These are phyloP conservation scores for Onygena corvina DNA, from an alignment of 2,329 filamentous ascomycete species.

Conservation along the genomic window DNA sequence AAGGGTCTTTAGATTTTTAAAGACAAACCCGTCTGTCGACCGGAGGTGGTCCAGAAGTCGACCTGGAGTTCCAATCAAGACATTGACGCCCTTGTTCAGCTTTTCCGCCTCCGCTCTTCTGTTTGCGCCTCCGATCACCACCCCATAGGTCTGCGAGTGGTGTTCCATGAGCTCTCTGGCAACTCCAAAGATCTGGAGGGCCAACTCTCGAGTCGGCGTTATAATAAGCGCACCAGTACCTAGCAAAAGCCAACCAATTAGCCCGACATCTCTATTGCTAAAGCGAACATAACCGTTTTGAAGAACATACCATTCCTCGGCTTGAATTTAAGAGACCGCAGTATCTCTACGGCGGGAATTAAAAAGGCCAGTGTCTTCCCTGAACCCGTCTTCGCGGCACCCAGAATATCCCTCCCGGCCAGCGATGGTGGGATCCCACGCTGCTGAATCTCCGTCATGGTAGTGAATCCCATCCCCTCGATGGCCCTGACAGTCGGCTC, in stretches of 20 bases:
- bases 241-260: conserved; percentile 13
- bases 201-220: conserved; percentile 84
- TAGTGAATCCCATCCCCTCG: conserved; percentile 81
- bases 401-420: conserved; percentile 82
- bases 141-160: conserved; percentile 90
- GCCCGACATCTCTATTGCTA: background rate
- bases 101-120: conserved; percentile 84
- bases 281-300: background rate
- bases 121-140: conserved; percentile 93
- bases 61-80: conserved; percentile 87
- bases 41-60: conserved; percentile 86
- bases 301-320: conserved; percentile 58
- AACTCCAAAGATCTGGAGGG: conserved; percentile 91
- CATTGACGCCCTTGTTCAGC: conserved; percentile 83
- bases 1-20: conserved; percentile 84
- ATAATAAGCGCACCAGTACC: conserved; percentile 82
- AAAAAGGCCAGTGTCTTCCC: conserved; percentile 94
- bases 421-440: conserved; percentile 77
- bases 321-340: conserved; percentile 83
- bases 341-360: conserved; percentile 87
- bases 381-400: conserved; percentile 89
- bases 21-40: conserved; percentile 78
- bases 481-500: conserved; percentile 48
- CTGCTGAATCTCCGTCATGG: conserved; percentile 90
- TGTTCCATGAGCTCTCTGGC: conserved; percentile 84